Evolutionary conservation across 306 rosid species (phyloP), one percentile per base, ranked within the genome.

Genomic region (Acacia melanoxylon): DNA sequence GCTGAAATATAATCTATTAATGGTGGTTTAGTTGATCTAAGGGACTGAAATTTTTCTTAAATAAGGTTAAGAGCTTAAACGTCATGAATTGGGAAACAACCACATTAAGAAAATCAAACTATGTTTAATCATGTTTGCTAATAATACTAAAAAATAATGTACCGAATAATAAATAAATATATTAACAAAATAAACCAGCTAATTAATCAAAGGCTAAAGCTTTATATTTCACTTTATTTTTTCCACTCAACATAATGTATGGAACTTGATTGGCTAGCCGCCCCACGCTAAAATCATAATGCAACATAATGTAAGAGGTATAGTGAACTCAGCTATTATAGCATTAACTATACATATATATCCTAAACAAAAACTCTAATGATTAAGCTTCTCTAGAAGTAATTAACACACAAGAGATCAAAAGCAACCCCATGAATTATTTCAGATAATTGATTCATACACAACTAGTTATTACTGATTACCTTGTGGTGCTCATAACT

Each of bases 381-480:
- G 11, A 70, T 70, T 72, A 72, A 25, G 14, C 58, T 45, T 72
- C 59, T 72, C 58, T 14, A 72, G 20, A 72, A 72, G 59, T 24
- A 15, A 42, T 8, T 20, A 48, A 24, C 35, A 6, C 54, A 68
- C 72, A 69, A n/a, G 11, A 12, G 16, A 71, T 71, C 37, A 44
- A 71, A 44, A 71, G 52, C 19, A 24, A 11, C 54, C 56, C 56
- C 56, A 22, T 24, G 33, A 45, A 71, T 31, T 31, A 44, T 14
- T 6, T 45, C n/a, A 71, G 14, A 45, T 61, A 45, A 70, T 70
- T 70, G 5, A 71, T 24, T 58, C 29, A 56, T 58, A 58, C 5
- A n/a, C 52, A 41, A 4, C 16, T 16, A 70, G 16, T 8, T 70
- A 4, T 27, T 22, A 22, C 14, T 67, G 8, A 69, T 69, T 42